These are phyloP conservation scores for Debaryomyces nepalensis DNA, from an alignment of 1,139 yeast species.

Conservation along the genomic window DNA sequence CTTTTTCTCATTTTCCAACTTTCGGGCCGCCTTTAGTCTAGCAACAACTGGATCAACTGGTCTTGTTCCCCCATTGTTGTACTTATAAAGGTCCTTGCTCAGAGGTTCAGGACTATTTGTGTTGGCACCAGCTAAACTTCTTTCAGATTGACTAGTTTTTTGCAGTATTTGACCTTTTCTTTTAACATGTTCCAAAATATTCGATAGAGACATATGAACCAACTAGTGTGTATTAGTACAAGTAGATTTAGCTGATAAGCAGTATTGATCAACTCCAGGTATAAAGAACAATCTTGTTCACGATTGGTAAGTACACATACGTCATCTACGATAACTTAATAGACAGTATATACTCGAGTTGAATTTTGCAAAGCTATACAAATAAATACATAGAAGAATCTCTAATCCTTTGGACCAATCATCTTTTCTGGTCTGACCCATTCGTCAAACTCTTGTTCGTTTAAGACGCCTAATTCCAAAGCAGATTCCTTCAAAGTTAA, in stretches of 20 bases:
- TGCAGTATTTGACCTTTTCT: constrained; percentile 34
- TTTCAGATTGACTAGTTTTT: constrained; percentile 2
- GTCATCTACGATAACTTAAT: too few relatives aligned
- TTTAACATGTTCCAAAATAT: constrained; percentile 35
- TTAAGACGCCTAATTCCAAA: constrained; percentile 82
- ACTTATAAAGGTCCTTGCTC: neutral
- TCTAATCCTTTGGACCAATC: constrained; percentile 83
- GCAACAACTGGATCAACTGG: constrained; percentile 59
- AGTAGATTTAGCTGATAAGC: neutral
- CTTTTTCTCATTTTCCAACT: constrained; percentile 55
- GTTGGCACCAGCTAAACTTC: neutral
- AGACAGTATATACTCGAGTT: neutral
- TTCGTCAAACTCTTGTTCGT: constrained; percentile 84
- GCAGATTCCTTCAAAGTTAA: constrained; percentile 94
- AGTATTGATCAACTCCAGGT: neutral
- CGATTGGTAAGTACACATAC: constrained; percentile 1
- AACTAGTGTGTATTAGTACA: constrained; percentile 4
- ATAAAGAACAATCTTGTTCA: neutral
- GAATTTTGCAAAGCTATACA: neutral
- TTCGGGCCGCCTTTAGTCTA: constrained; percentile 65
- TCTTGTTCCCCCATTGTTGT: constrained; percentile 17
- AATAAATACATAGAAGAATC: constrained; percentile 1
- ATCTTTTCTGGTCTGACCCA: constrained; percentile 98
- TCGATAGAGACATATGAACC: constrained; percentile 24
- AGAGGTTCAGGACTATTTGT: neutral